phyloP scores from a whole-genome alignment of 2,329 filamentous ascomycete genomes.

The Clonostachys sp. region DNA sequence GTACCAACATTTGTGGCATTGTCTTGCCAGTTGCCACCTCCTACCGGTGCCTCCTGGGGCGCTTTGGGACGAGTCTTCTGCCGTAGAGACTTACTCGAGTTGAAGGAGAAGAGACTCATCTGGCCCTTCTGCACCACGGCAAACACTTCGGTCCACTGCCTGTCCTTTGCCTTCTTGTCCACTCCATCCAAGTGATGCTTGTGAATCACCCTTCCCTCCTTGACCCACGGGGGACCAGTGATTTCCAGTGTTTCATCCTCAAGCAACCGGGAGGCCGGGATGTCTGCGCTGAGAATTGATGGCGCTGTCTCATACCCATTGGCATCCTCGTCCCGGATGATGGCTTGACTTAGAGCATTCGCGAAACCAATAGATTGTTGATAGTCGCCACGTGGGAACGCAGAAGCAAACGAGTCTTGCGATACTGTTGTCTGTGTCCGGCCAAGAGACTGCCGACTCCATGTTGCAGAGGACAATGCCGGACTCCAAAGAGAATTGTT shows the following conservation, averaged over 20 bases:
- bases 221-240: constrained; percentile 93
- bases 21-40: constrained; percentile 97
- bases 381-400: constrained; percentile 73
- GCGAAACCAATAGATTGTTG: constrained; percentile 97
- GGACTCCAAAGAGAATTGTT: constrained; percentile 88
- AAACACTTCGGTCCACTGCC: constrained; percentile 93
- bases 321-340: constrained; percentile 80
- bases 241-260: constrained; percentile 93
- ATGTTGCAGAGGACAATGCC: constrained; percentile 77
- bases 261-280: constrained; percentile 60
- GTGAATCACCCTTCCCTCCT: constrained; percentile 92
- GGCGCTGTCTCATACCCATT: constrained; percentile 41
- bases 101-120: constrained; percentile 92
- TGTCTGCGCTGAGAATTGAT: constrained; percentile 55
- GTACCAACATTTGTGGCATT: constrained; percentile 87
- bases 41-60: constrained; percentile 58
- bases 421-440: constrained; percentile 90
- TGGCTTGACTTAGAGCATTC: constrained; percentile 92
- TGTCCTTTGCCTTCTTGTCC: constrained; percentile 88
- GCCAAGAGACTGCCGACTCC: constrained; percentile 90
- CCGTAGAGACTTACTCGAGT: constrained; percentile 69
- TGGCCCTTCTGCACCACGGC: constrained; percentile 94
- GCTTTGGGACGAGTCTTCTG: constrained; percentile 50
- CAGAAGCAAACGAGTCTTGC: constrained; percentile 81
- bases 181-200: constrained; percentile 91